Conservation (phyloP, 352 stramenopile species). For the Phytophthora hybrid region DNA sequence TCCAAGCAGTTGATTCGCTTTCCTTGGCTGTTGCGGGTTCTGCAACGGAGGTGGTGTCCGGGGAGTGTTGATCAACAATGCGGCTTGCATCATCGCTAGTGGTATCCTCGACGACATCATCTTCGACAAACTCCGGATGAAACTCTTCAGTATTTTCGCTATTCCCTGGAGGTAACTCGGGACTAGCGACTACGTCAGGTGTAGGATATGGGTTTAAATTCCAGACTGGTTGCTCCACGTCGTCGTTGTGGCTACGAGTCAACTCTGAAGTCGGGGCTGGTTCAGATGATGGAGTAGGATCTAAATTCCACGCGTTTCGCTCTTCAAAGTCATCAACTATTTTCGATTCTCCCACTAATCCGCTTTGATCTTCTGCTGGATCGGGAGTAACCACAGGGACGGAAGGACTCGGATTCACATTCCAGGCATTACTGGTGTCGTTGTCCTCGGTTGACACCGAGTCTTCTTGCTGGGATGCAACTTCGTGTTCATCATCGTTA, state of each 20-base stretch:
- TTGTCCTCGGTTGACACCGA: slow-evolving; percentile 7
- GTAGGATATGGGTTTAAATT: slow-evolving; percentile 24
- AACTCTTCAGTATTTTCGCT: not conserved
- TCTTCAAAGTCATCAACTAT: not conserved
- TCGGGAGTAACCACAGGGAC: not conserved
- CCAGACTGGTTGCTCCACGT: slow-evolving; percentile 16
- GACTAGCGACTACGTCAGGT: not conserved
- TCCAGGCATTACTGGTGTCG: slow-evolving; percentile 19
- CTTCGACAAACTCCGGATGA: not conserved
- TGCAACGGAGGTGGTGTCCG: not conserved
- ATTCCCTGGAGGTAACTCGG: not conserved
- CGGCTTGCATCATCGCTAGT: not conserved
- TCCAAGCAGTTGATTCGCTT: slow-evolving; percentile 7
- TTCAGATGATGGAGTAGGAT: slow-evolving; percentile 8
- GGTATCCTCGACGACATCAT: not conserved
- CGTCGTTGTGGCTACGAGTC: not conserved
- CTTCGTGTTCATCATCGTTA: slow-evolving; percentile 4
- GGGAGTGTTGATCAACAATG: not conserved
- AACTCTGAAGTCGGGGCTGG: not conserved
- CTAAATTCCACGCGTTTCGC: slow-evolving; percentile 20
- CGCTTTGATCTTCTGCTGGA: not conserved
- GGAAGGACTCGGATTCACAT: slow-evolving; percentile 22
- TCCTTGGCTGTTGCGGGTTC: not conserved
- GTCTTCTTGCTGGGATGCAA: slow-evolving; percentile 1
- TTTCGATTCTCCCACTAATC: slow-evolving; percentile 8